Percentiles rank a stretch among this genome's conserved stretches.
phyloP scores from a whole-genome alignment of 257 asterid genomes.

The Petunia axillaris region DNA sequence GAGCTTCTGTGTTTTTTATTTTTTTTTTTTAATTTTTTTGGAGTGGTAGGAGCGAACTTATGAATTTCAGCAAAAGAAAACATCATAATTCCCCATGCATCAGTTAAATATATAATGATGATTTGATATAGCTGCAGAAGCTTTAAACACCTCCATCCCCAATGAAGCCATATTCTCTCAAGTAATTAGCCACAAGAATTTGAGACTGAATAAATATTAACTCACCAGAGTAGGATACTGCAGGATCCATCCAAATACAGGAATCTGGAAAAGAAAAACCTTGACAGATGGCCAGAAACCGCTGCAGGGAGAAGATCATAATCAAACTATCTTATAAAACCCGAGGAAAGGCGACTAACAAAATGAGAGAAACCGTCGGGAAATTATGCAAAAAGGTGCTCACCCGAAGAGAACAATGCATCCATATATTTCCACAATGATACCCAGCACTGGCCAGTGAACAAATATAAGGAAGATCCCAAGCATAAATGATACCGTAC shows the following conservation, averaged over 20 bases:
- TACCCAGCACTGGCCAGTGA: constrained; percentile 86
- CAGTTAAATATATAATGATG: not conserved
- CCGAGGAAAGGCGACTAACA: not conserved
- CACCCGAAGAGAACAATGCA: constrained; percentile 72
- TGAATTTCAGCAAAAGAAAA: too few species aligned
- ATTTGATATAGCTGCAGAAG: constrained; percentile 6
- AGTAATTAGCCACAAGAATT: not conserved
- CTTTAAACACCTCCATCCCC: not conserved
- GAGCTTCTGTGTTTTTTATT: too few species aligned
- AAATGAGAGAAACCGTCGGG: constrained; percentile 16
- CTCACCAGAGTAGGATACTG: constrained; percentile 71
- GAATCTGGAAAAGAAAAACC: constrained; percentile 77
- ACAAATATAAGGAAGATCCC: constrained; percentile 78
- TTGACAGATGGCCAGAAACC: constrained; percentile 91
- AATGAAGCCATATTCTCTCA: not conserved
- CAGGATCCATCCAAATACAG: constrained; percentile 76
- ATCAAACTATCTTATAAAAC: not conserved
- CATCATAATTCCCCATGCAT: not conserved
- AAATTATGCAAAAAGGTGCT: constrained; percentile 29
- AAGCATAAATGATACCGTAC: constrained; percentile 65
- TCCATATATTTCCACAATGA: constrained; percentile 67
- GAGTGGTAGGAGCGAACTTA: too few species aligned
- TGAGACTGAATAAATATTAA: constrained; percentile 13
- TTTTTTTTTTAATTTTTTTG: too few species aligned
- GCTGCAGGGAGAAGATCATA: constrained; percentile 42